Percentiles rank a stretch among this genome's conserved stretches.
These are phyloP conservation scores for Groenewaldozyma salmanticensis DNA, from an alignment of 805 yeast genomes.

Conservation along the genomic window DNA sequence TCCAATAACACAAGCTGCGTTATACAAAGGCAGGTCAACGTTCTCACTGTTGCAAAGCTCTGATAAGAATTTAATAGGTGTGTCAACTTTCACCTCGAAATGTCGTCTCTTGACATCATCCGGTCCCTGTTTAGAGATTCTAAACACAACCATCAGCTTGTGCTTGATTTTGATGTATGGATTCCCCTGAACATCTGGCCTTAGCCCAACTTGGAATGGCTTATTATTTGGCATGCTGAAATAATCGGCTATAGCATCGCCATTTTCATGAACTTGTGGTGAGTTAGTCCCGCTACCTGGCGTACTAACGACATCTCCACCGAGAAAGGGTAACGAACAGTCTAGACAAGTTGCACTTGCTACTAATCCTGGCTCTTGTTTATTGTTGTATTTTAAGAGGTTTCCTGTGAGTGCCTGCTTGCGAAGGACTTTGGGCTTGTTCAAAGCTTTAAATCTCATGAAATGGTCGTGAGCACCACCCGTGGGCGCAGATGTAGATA, in stretches of 20 bases:
- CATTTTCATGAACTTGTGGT: constrained; percentile 4
- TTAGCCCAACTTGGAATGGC: constrained; percentile 24
- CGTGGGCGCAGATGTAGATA: background rate
- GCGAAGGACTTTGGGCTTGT: background rate
- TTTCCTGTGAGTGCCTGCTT: background rate
- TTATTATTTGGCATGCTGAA: background rate
- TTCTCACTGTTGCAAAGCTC: constrained; percentile 22
- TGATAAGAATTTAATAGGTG: constrained; percentile 72
- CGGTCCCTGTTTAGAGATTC: constrained; percentile 53
- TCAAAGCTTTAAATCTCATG: background rate
- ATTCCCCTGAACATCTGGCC: constrained; percentile 70
- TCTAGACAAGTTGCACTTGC: constrained; percentile 5
- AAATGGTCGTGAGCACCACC: background rate
- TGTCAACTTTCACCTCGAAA: constrained; percentile 88
- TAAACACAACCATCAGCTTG: constrained; percentile 82
- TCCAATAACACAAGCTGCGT: background rate
- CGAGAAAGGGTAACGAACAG: constrained; percentile 10
- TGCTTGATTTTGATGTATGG: constrained; percentile 79
- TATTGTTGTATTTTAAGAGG: no score
- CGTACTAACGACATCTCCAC: background rate
- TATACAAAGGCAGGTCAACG: constrained; percentile 24
- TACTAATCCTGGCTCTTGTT: background rate
- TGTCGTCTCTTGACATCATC: constrained; percentile 61
- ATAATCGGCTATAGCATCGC: constrained; percentile 2
- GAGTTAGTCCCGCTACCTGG: no score